Evolutionary conservation across 768 basidiomycete species (phyloP), one percentile per base, ranked within the genome.

Genomic region (Russula brevipes): DNA sequence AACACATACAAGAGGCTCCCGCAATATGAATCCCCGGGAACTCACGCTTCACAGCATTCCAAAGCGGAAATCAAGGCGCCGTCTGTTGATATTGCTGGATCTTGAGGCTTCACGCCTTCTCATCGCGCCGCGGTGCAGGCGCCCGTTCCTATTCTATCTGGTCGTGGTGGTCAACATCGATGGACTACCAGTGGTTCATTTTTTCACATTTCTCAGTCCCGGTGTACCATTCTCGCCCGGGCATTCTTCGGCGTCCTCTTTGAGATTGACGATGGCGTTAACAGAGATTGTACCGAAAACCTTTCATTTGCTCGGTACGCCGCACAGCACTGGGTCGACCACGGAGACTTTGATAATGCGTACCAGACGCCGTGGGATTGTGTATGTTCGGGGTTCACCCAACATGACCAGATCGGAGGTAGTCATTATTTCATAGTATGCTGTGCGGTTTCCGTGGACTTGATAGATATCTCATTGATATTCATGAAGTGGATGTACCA

Each of bases 131-230:
- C n/a, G n/a, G n/a, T n/a, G n/a, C n/a, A n/a, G n/a, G n/a, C n/a
- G n/a, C n/a, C n/a, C n/a, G n/a, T n/a, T n/a, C n/a, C n/a, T n/a
- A n/a, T n/a, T n/a, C n/a, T 53, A 58, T 33, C 19, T 64, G 4
- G 16, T 59, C 31, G 4, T 16, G 0, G 16, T 64, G 0, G 42
- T 54, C 38, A 47, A 57, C n/a, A 58, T 58, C 1, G 30, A 46
- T n/a, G 53, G 58, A 3, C 45, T 30, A 1, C 44, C 31, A 16
- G 16, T 59, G 1, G 62, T 64, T 7, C 62, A 64, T n/a, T 10
- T 64, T 64, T 47, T 51, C 62, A 0, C 62, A 64, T 33, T 64
- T 64, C n/a, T 64, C 62, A 1, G 62, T 64, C 9, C 51, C 59
- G 14, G 62, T 58, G 60, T 49, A 47, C 46, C 3, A 47, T 50